Conservation (phyloP, 306 rosid species). For the Geum urbanum region DNA sequence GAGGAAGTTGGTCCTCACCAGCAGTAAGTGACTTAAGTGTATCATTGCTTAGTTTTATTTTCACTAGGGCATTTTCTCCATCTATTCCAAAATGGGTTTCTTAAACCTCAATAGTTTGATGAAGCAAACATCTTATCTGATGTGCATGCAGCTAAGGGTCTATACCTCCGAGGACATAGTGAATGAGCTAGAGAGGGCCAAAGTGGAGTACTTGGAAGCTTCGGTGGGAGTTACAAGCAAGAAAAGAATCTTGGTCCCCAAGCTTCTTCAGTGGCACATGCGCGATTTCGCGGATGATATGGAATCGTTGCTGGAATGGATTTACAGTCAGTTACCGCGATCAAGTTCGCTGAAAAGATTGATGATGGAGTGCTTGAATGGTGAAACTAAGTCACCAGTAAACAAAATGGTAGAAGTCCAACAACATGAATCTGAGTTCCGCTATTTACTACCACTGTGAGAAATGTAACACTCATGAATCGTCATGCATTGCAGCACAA, state of each 20-base stretch:
- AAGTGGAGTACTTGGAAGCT: slow-evolving; percentile 90
- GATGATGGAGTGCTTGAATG: slow-evolving; percentile 59
- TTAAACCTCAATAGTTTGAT: too few species aligned
- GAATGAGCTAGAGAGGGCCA: slow-evolving; percentile 71
- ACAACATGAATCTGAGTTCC: slow-evolving; percentile 68
- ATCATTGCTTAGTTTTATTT: neutral
- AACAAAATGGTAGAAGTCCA: slow-evolving; percentile 66
- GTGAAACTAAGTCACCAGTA: slow-evolving; percentile 49
- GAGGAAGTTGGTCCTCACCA: slow-evolving; percentile 94
- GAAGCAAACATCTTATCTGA: neutral
- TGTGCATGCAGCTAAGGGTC: slow-evolving; percentile 63
- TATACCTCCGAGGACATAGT: slow-evolving; percentile 70
- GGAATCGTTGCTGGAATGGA: slow-evolving; percentile 84
- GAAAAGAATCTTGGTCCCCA: slow-evolving; percentile 75
- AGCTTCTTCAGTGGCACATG: slow-evolving; percentile 85
- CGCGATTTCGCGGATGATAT: slow-evolving; percentile 77
- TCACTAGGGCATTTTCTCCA: neutral
- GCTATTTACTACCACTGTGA: slow-evolving; percentile 50
- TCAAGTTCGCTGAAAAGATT: slow-evolving; percentile 61
- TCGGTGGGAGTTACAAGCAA: slow-evolving; percentile 69
- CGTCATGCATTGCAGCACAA: too few species aligned
- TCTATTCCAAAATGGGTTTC: neutral
- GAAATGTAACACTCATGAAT: too few species aligned
- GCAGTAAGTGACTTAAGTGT: slow-evolving; percentile 49
- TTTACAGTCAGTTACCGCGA: slow-evolving; percentile 81